These are phyloP conservation scores for Aspergillus neoniger DNA, from an alignment of 2,329 filamentous ascomycete species.

Conservation along the genomic window DNA sequence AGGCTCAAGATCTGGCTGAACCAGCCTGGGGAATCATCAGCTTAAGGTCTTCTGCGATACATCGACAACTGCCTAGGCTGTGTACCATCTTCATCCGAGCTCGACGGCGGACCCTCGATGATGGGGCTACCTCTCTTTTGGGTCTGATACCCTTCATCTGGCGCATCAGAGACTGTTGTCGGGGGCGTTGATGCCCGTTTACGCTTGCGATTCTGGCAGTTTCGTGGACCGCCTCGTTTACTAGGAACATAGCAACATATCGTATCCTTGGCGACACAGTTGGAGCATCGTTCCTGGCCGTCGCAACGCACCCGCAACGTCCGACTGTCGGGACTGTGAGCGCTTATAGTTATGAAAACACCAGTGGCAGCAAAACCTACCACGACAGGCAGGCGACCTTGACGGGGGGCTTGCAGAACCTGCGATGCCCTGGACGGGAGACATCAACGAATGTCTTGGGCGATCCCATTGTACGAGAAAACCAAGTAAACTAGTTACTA, in stretches of 20 bases:
- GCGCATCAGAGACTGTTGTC: neutral
- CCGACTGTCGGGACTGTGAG: conserved; percentile 36
- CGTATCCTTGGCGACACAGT: conserved; percentile 32
- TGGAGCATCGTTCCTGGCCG: conserved; percentile 46
- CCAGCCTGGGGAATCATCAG: conserved; percentile 16
- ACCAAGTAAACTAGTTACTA: neutral
- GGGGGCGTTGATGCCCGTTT: conserved; percentile 1
- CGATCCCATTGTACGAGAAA: neutral
- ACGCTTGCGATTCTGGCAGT: conserved; percentile 2
- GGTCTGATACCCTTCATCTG: neutral
- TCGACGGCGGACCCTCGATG: neutral
- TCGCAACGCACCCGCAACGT: conserved; percentile 52
- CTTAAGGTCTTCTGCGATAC: neutral
- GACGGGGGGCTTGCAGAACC: conserved; percentile 44
- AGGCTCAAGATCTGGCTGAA: conserved; percentile 18
- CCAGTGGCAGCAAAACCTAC: conserved; percentile 35
- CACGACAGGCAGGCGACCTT: conserved; percentile 56
- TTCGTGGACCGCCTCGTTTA: conserved; percentile 3
- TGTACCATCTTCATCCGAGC: conserved; percentile 2
- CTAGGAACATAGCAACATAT: conserved; percentile 20
- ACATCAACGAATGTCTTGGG: neutral
- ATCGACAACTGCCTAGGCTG: neutral
- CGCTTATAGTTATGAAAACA: neutral
- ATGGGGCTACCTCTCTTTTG: neutral
- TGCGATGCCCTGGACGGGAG: conserved; percentile 5